Percentiles rank a stretch among this genome's conserved stretches.
phyloP scores from a whole-genome alignment of 2,329 filamentous ascomycete species.

The Pseudopithomyces chartarum region DNA sequence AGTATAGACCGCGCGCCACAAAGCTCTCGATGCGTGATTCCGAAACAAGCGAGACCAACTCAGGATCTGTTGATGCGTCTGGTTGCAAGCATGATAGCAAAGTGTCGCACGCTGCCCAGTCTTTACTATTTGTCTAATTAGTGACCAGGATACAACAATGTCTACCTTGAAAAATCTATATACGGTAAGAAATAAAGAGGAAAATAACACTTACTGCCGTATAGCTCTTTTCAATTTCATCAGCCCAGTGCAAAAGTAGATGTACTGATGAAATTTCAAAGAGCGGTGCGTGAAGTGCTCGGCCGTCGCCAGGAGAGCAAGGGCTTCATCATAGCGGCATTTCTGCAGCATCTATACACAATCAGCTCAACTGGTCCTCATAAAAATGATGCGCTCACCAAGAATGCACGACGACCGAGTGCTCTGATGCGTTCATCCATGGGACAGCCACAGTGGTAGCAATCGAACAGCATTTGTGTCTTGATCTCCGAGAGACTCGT shows the following conservation, averaged over 20 bases:
- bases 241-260: slow-evolving; percentile 69
- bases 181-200: no score
- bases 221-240: slow-evolving; percentile 69
- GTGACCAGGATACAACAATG: neutral
- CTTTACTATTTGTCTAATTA: slow-evolving; percentile 49
- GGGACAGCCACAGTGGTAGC: slow-evolving; percentile 66
- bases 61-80: slow-evolving; percentile 59
- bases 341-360: slow-evolving; percentile 58
- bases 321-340: slow-evolving; percentile 74
- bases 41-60: slow-evolving; percentile 64
- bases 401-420: slow-evolving; percentile 71
- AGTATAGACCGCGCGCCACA: slow-evolving; percentile 58
- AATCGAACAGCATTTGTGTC: slow-evolving; percentile 76
- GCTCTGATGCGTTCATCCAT: slow-evolving; percentile 82
- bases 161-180: slow-evolving; percentile 7
- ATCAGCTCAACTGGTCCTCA: neutral
- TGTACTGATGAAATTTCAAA: slow-evolving; percentile 77
- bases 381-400: slow-evolving; percentile 43
- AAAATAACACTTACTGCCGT: slow-evolving; percentile 47
- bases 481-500: slow-evolving; percentile 63
- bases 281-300: slow-evolving; percentile 68
- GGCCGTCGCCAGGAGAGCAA: slow-evolving; percentile 63
- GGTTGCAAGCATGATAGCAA: slow-evolving; percentile 63
- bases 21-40: slow-evolving; percentile 65
- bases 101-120: slow-evolving; percentile 61